Conservation (phyloP, 345 rosid species). For the Sapria himalayana region DNA sequence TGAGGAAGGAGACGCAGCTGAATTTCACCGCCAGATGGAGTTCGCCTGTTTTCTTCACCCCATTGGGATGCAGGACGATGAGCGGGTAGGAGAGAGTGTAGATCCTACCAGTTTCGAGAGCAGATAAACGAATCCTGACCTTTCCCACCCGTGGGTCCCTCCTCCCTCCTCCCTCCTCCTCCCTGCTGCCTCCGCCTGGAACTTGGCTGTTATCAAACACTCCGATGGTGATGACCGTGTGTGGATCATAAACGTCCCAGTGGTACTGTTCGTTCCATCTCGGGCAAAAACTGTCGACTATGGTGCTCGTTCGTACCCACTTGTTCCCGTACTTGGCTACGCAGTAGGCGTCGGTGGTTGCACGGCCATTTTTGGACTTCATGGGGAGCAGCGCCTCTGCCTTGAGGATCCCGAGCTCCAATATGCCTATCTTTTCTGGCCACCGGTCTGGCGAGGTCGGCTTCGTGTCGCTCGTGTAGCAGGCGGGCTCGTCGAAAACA, state of each 20-base stretch:
- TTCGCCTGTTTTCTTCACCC: conserved; percentile 34
- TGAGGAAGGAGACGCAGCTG: conserved; percentile 14
- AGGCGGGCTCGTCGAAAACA: conserved; percentile 31
- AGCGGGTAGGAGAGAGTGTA: conserved; percentile 32
- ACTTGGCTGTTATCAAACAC: conserved; percentile 22
- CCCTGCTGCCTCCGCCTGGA: too few species aligned
- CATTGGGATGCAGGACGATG: conserved; percentile 15
- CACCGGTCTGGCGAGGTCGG: conserved; percentile 19
- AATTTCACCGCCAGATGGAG: conserved; percentile 30
- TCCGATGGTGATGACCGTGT: conserved; percentile 18
- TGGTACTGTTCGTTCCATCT: conserved; percentile 26
- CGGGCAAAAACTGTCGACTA: conserved; percentile 15
- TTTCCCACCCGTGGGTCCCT: conserved; percentile 28
- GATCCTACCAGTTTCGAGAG: conserved; percentile 19
- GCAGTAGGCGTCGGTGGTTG: conserved; percentile 29
- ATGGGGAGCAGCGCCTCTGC: conserved; percentile 21
- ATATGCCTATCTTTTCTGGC: conserved; percentile 19
- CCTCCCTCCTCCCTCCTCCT: conserved; percentile 12
- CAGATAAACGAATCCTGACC: conserved; percentile 32
- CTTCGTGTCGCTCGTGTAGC: conserved; percentile 27
- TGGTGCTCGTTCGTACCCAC: conserved; percentile 23
- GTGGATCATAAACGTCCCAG: conserved; percentile 30
- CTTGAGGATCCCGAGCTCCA: conserved; percentile 32
- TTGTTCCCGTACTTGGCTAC: conserved; percentile 27
- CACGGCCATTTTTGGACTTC: conserved; percentile 24